Conservation (phyloP, 2,329 filamentous ascomycete species). For the Teratosphaeria epicoccoides region DNA sequence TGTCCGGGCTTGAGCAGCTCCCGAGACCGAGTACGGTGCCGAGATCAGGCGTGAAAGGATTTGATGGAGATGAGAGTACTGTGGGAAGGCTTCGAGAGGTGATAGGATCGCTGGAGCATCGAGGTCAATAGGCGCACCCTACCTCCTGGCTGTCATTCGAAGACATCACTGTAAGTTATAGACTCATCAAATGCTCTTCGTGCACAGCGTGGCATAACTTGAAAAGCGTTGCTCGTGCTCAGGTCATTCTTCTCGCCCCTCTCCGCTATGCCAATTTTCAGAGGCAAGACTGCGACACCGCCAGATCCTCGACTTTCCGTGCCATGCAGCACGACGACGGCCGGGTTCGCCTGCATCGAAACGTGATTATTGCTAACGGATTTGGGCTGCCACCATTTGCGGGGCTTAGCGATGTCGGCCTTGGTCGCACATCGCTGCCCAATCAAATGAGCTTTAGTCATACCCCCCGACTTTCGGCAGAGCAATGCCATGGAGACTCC, state of each 20-base stretch:
- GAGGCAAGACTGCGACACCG: too few species aligned
- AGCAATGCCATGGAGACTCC: neutral
- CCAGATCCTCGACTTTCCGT: too few species aligned
- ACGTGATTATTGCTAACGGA: neutral
- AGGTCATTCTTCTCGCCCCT: too few species aligned
- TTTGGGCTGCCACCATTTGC: neutral
- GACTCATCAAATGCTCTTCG: neutral
- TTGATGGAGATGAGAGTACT: slow-evolving; percentile 1
- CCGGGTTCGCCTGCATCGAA: too few species aligned
- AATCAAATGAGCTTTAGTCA: neutral
- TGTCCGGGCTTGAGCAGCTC: neutral
- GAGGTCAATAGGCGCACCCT: neutral
- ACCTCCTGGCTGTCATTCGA: too few species aligned
- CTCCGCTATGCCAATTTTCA: too few species aligned
- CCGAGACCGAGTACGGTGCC: neutral
- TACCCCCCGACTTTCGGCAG: neutral
- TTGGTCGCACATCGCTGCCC: neutral
- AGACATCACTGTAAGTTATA: neutral
- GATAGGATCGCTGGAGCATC: neutral
- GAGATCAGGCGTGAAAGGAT: neutral
- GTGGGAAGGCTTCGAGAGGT: neutral
- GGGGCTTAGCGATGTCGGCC: neutral
- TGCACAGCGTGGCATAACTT: neutral
- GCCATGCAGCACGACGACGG: too few species aligned
- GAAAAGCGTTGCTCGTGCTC: too few species aligned